Conservation (phyloP, 2,329 filamentous ascomycete species). For the Trichoderma simmonsii region DNA sequence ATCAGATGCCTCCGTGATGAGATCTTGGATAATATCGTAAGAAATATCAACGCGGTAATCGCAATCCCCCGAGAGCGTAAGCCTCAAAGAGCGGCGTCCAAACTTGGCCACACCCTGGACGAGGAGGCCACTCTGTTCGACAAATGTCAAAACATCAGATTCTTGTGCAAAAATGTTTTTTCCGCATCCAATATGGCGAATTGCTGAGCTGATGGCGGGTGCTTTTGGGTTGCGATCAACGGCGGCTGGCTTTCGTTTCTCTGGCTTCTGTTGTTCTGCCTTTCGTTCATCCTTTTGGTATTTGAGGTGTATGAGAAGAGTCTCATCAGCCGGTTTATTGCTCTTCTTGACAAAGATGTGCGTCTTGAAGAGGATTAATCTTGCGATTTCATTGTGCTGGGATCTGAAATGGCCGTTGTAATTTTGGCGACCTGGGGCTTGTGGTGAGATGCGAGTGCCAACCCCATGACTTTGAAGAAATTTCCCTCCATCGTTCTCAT, state of each 20-base stretch:
- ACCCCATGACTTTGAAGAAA: slow-evolving; percentile 43
- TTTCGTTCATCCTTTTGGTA: slow-evolving; percentile 28
- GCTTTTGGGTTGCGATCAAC: slow-evolving; percentile 19
- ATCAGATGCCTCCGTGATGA: slow-evolving; percentile 37
- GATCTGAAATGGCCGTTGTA: not conserved
- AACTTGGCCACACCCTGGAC: slow-evolving; percentile 38
- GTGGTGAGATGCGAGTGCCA: not conserved
- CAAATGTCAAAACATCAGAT: slow-evolving; percentile 39
- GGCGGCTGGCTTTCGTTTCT: not conserved
- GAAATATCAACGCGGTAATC: slow-evolving; percentile 44
- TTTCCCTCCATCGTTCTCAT: slow-evolving; percentile 34
- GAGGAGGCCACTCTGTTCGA: slow-evolving; percentile 35
- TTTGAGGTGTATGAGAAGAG: slow-evolving; percentile 28
- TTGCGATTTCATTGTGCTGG: slow-evolving; percentile 20
- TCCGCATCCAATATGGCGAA: slow-evolving; percentile 41
- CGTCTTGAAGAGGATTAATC: slow-evolving; percentile 31
- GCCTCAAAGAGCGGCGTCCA: slow-evolving; percentile 39
- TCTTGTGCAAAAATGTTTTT: slow-evolving; percentile 42
- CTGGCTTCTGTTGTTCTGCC: not conserved
- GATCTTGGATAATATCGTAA: slow-evolving; percentile 46
- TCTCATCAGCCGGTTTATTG: slow-evolving; percentile 29
- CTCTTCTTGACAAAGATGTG: slow-evolving; percentile 34
- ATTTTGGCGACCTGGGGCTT: not conserved
- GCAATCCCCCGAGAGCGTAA: slow-evolving; percentile 31
- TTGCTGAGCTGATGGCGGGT: slow-evolving; percentile 22